Conservation (phyloP, 2,329 filamentous ascomycete genomes). For the Talaromyces funiculosus region DNA sequence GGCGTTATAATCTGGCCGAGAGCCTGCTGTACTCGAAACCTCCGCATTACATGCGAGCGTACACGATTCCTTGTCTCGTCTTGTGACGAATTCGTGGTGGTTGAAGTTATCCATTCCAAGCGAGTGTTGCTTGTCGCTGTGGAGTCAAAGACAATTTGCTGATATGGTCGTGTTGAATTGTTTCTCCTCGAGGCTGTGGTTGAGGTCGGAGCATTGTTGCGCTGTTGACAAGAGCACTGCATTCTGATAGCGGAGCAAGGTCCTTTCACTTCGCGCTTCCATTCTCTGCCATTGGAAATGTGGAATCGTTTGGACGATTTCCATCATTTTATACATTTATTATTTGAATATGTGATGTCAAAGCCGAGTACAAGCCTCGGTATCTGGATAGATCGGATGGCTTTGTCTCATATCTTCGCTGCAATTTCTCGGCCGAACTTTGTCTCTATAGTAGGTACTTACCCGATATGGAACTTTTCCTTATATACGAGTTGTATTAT, state of each 20-base stretch:
- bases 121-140: background rate
- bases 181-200: background rate
- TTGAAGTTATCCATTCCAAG: slow-evolving; percentile 1
- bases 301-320: background rate
- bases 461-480: background rate
- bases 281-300: background rate
- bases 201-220: background rate
- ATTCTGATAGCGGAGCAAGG: background rate
- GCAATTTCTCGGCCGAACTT: background rate
- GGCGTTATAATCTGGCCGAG: background rate
- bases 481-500: background rate
- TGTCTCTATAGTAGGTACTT: background rate
- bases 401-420: background rate
- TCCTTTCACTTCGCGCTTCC: background rate
- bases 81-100: background rate
- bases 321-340: background rate
- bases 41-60: slow-evolving; percentile 3
- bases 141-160: slow-evolving; percentile 2
- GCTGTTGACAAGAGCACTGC: background rate
- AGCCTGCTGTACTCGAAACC: slow-evolving; percentile 2
- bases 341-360: background rate
- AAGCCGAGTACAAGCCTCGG: background rate
- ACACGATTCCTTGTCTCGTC: background rate
- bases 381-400: background rate
- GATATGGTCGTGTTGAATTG: background rate